Base-by-base conservation (phyloP, 352 stramenopile species). In the Thalassiosira hispida region DNA sequence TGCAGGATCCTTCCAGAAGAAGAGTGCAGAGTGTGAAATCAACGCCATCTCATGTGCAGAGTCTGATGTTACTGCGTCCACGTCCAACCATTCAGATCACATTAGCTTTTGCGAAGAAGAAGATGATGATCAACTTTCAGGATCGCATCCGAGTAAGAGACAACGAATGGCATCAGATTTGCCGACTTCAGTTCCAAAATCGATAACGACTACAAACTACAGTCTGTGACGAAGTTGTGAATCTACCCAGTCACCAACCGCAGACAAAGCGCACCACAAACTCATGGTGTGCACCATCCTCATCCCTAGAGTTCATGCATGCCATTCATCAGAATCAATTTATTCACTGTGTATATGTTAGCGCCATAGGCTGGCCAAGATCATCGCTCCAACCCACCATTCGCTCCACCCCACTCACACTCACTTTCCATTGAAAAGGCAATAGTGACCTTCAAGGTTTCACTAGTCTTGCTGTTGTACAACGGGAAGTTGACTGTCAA, bases 1-100 rank as follows among this genome's bases (percentile, higher is more conserved):
- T 1, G 77, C 85, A 9, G 77, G 72, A 38, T 55, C 66, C 22
- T 83, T 85, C 61, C 53, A 79, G 31, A 81, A 44, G 53, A 71
- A 46, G 22, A 56, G 57, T 61, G 47, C 52, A 14, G 22, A 70
- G 20, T 56, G 64, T 33, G 73, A 81, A 72, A 74, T 76, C n/a
- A 81, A 74, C 53, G 64, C 73, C n/a, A 74, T 81, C 18, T 76
- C 73, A 0, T 81, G 64, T 18, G 73, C 73, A 2, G 64, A 69
- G 47, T 76, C 73, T 12, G 64, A 81, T 60, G 73, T 80, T 2
- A 75, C 72, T 29, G 47, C 59, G 9, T 77, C 69, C 8, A 77
- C n/a, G n/a, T n/a, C 69, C 3, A 77, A 70, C 40, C 35, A 63
- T 40, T 78, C 70, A 9, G 70, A 76, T 62, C 72, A 80, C 52